Evolutionary conservation across 257 asterid species (phyloP).

Genomic region (Eustoma russellianum): DNA sequence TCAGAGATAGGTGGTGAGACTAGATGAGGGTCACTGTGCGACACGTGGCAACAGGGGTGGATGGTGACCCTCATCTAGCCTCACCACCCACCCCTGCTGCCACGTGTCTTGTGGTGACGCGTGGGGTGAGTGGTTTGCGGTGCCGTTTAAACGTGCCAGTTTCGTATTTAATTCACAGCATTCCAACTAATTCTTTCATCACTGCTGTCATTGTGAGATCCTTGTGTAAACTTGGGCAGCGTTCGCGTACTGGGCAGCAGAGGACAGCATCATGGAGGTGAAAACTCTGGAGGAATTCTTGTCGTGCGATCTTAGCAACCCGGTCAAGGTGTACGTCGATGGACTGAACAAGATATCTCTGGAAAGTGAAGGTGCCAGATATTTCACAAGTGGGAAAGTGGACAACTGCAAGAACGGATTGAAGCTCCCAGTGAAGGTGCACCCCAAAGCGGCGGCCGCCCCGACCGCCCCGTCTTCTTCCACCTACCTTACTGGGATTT

Average conservation of each 20-base stretch:
- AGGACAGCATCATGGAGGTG: constrained; percentile 46
- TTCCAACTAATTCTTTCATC: too few species aligned
- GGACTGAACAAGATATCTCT: constrained; percentile 27
- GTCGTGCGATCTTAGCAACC: constrained; percentile 52
- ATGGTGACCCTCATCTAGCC: too few species aligned
- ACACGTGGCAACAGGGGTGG: too few species aligned
- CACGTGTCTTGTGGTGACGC: too few species aligned
- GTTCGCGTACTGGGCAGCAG: constrained; percentile 34
- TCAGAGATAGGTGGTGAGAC: too few species aligned
- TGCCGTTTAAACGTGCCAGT: too few species aligned
- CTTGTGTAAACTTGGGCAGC: constrained; percentile 20
- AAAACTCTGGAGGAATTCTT: constrained; percentile 35
- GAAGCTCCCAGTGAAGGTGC: constrained; percentile 45
- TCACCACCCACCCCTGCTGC: too few species aligned
- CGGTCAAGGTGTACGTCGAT: constrained; percentile 45
- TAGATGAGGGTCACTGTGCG: too few species aligned
- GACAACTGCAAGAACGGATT: constrained; percentile 56
- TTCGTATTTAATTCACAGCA: too few species aligned
- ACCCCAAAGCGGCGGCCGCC: constrained; percentile 6
- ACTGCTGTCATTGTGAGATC: too few species aligned
- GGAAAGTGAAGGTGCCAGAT: constrained; percentile 47
- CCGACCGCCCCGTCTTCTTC: constrained; percentile 10
- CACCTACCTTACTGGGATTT: constrained; percentile 3
- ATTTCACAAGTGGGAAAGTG: constrained; percentile 44
- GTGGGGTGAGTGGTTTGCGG: too few species aligned